These are phyloP conservation scores for Pestalotiopsis sp. DNA, from an alignment of 2,329 filamentous ascomycete genomes.

Conservation along the genomic window DNA sequence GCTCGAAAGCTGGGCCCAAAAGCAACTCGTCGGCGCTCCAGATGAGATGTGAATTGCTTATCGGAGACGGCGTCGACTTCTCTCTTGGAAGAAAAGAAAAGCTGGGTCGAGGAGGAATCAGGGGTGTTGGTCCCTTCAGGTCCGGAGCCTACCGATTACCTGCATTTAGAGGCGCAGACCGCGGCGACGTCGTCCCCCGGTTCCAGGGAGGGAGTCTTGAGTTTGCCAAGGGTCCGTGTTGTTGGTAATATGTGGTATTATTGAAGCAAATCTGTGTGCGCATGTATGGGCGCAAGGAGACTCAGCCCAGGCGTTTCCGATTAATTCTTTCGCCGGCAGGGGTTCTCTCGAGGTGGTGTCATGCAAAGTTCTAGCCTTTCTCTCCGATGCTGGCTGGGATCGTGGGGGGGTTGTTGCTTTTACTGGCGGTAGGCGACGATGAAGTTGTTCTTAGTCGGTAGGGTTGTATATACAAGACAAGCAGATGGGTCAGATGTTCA, in stretches of 20 bases:
- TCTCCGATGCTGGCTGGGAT: neutral
- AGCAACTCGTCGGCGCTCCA: neutral
- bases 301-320: neutral
- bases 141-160: neutral
- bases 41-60: neutral
- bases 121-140: neutral
- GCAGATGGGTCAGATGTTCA: too few species aligned
- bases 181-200: neutral
- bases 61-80: neutral
- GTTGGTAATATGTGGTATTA: neutral
- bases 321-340: neutral
- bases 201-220: too few species aligned
- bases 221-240: too few species aligned
- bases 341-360: neutral
- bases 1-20: neutral
- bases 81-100: neutral
- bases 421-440: neutral
- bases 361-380: neutral
- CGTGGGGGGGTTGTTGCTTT: neutral
- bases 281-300: neutral
- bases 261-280: neutral
- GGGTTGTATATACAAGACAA: too few species aligned
- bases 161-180: neutral
- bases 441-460: neutral
- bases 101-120: neutral